A percentile compares a stretch with the other conserved stretches of the same genome.
Conservation (phyloP, 2,329 filamentous ascomycete species). For the Exserohilum turcica region DNA sequence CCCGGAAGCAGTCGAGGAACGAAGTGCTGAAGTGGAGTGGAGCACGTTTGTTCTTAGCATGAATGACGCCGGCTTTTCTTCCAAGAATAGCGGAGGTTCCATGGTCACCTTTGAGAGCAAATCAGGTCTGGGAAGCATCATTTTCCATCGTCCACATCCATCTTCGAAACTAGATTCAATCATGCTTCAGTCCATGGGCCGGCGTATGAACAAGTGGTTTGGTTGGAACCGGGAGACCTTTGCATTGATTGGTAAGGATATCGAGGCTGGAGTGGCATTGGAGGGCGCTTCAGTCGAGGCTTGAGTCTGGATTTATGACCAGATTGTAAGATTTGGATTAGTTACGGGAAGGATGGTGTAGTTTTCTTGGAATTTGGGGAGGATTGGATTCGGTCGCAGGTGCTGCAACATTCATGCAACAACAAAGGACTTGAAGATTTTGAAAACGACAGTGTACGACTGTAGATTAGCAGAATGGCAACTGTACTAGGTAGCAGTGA, state of each 20-base stretch:
- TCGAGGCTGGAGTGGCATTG: too few species aligned
- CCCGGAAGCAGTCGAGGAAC: not conserved
- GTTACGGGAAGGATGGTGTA: too few species aligned
- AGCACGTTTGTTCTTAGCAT: slow-evolving; percentile 21
- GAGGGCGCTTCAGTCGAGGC: too few species aligned
- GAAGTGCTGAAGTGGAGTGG: not conserved
- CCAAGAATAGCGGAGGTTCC: slow-evolving; percentile 20
- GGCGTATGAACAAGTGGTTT: slow-evolving; percentile 39
- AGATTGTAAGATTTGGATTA: too few species aligned
- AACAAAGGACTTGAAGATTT: too few species aligned
- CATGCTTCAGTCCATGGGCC: slow-evolving; percentile 35
- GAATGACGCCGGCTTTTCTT: slow-evolving; percentile 20
- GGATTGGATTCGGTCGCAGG: too few species aligned
- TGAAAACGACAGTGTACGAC: too few species aligned
- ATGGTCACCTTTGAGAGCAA: slow-evolving; percentile 21
- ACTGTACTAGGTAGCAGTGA: too few species aligned
- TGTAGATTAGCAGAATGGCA: too few species aligned
- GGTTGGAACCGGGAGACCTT: slow-evolving; percentile 30
- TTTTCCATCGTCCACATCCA: slow-evolving; percentile 40
- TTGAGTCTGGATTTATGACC: too few species aligned
- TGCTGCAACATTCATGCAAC: too few species aligned
- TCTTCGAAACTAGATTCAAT: slow-evolving; percentile 29
- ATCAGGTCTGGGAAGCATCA: slow-evolving; percentile 17
- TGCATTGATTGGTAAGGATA: slow-evolving; percentile 14
- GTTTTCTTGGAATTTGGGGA: too few species aligned